phyloP scores from a whole-genome alignment of 345 rosid genomes.

The Moricandia arvensis region DNA sequence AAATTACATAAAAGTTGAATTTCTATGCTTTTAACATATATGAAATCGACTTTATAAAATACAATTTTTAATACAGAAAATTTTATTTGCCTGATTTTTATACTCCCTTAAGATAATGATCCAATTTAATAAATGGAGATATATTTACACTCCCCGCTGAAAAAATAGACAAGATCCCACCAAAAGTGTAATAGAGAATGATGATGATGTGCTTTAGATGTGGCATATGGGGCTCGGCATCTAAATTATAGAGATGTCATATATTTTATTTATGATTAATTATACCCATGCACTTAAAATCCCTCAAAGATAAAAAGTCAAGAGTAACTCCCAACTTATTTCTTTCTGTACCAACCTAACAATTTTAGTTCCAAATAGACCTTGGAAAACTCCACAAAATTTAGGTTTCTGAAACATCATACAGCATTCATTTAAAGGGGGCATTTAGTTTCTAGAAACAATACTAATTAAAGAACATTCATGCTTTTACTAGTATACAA shows the following conservation, averaged over 20 bases:
- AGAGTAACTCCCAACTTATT: constrained; percentile 1
- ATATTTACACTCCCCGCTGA: neutral
- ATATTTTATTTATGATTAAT: neutral
- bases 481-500: neutral
- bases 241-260: neutral
- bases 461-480: neutral
- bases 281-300: neutral
- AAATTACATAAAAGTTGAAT: neutral
- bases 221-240: constrained; percentile 23
- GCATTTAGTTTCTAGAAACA: neutral
- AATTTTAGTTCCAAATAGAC: neutral
- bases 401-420: neutral
- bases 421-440: neutral
- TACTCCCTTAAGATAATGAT: too few species aligned
- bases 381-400: neutral
- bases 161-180: constrained; percentile 32
- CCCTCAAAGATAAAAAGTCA: neutral
- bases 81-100: neutral
- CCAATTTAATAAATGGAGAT: neutral
- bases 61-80: neutral
- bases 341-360: neutral
- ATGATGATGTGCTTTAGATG: constrained; percentile 23
- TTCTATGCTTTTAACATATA: neutral
- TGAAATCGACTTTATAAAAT: neutral
- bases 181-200: constrained; percentile 20